Percentiles rank a stretch among this genome's conserved stretches.
These are phyloP conservation scores for Myxozyma melibiosi DNA, from an alignment of 805 yeast species.

Conservation along the genomic window DNA sequence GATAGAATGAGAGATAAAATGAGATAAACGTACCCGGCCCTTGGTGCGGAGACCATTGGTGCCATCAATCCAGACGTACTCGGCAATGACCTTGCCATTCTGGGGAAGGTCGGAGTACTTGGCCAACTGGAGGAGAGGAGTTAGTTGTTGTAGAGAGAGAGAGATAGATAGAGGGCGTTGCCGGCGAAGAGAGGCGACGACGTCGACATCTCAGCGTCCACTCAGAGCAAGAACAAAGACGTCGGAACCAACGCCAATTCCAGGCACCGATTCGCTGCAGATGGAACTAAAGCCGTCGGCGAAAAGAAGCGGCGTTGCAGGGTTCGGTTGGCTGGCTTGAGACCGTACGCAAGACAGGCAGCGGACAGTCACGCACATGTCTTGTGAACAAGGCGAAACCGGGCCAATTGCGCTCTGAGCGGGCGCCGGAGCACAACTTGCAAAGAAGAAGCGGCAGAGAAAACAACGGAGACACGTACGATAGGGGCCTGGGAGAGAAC, in stretches of 20 bases:
- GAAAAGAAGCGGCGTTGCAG: too few relatives aligned
- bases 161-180: background rate
- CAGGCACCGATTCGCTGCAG: too few relatives aligned
- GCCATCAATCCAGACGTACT: conserved; percentile 97
- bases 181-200: background rate
- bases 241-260: too few relatives aligned
- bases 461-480: conserved; percentile 17
- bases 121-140: conserved; percentile 50
- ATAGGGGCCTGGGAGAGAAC: conserved; percentile 34
- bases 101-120: conserved; percentile 85
- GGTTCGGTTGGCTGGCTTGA: too few relatives aligned
- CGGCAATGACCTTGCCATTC: conserved; percentile 86
- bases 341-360: too few relatives aligned
- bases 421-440: too few relatives aligned
- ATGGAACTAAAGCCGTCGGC: too few relatives aligned
- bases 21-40: conserved; percentile 52
- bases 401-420: too few relatives aligned
- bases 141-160: background rate
- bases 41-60: conserved; percentile 89
- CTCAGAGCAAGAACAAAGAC: too few relatives aligned
- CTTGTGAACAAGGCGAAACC: too few relatives aligned
- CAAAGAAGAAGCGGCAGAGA: background rate
- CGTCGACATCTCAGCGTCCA: too few relatives aligned
- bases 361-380: too few relatives aligned
- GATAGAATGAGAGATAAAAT: background rate